Evolutionary conservation across 2,329 filamentous ascomycete genomes (phyloP), one percentile per base, ranked within the genome.

Genomic region (Cercospora nicotianae): DNA sequence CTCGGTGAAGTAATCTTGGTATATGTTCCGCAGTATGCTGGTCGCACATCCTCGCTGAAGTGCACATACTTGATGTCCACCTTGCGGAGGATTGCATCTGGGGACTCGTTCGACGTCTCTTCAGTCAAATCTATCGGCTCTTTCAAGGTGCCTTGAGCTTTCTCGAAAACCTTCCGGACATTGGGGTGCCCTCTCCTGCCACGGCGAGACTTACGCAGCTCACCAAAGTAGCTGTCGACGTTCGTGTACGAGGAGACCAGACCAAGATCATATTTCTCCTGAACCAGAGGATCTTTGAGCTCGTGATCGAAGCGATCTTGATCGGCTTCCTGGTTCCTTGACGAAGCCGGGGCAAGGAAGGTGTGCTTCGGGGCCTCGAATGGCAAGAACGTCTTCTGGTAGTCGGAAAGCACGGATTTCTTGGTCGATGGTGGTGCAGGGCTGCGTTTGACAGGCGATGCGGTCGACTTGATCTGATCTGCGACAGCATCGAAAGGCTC

Each of bases 361-460:
- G 92, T 91, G 74, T 92, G 86, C 2, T 89, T 84, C 67, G 92
- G 90, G 57, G 95, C 76, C 70, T 91, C 94, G 78, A 97, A 98
- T 0, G 91, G 89, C 33, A 93, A 86, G 75, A 98, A 98, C 39
- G 85, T 82, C 72, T 87, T 89, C 18, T 91, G 72, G 67, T 82
- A 81, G 68, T 83, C 82, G 5, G 78, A 79, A 26, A 79, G 28
- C 13, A 62, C 63, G 20, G 71, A 72, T 64, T 78, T 80, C 60
- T 66, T 68, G 2, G 23, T 67, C 7, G 70, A 65, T 12, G 64
- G 26, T 42, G 67, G 66, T 36, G 64, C 67, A 45, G 71, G 72
- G 13, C 69, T 70, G 12, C 66, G 71, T 58, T 72, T 75, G 28
- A 60, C 26, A 13, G 76, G 75, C 18, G 76, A 78, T 23, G 64